A percentile compares a stretch with the other conserved stretches of the same genome.
Conservation (phyloP, 2,329 filamentous ascomycete genomes). For the Alternaria sp. region DNA sequence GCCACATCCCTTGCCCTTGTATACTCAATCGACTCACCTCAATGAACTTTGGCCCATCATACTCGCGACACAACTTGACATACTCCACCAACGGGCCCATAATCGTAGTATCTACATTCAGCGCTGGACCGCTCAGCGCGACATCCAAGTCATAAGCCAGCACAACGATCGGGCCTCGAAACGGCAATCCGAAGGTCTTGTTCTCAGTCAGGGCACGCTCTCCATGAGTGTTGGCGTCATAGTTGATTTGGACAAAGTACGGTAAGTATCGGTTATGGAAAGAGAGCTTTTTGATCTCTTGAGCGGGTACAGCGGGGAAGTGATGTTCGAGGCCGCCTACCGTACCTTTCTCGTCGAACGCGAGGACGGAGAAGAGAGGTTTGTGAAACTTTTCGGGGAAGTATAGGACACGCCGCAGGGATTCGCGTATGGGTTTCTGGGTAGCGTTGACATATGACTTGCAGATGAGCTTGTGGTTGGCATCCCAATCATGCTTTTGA, state of each 20-base stretch:
- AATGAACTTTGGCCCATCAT: constrained; percentile 22
- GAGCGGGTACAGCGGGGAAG: constrained; percentile 5
- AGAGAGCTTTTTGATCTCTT: constrained; percentile 17
- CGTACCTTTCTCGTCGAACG: constrained; percentile 5
- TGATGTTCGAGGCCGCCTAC: not conserved
- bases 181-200: constrained; percentile 2
- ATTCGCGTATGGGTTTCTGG: not conserved
- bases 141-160: constrained; percentile 17
- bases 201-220: constrained; percentile 6
- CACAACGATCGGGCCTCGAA: constrained; percentile 19
- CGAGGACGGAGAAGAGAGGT: constrained; percentile 11
- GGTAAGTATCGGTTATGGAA: constrained; percentile 21
- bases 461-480: constrained; percentile 20
- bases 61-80: constrained; percentile 19
- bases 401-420: constrained; percentile 11
- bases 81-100: constrained; percentile 19
- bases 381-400: constrained; percentile 1
- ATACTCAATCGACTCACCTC: not conserved
- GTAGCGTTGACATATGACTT: not conserved
- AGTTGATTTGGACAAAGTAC: constrained; percentile 22
- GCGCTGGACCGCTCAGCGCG: constrained; percentile 17
- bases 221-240: constrained; percentile 15
- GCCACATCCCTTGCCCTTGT: not conserved
- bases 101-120: constrained; percentile 18
- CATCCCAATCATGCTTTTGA: constrained; percentile 18